These are phyloP conservation scores for Vanilla planifolia DNA, from an alignment of 106 monocot species.

Conservation along the genomic window DNA sequence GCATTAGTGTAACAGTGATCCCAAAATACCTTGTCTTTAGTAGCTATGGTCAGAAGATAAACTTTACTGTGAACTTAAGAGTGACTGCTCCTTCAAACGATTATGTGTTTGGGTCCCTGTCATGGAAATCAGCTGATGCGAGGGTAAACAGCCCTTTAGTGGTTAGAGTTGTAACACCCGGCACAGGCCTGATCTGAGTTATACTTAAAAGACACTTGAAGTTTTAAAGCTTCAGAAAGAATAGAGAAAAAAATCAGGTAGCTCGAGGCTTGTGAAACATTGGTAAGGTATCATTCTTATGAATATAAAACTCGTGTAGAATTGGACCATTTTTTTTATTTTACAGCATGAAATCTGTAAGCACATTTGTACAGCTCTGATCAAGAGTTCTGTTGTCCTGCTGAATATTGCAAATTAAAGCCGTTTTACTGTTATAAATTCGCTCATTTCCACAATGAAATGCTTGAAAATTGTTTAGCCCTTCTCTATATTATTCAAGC, in stretches of 20 bases:
- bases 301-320: background rate
- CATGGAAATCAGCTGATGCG: conserved; percentile 36
- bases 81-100: conserved; percentile 19
- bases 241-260: background rate
- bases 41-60: conserved; percentile 43
- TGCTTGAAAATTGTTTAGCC: too few species aligned
- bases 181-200: conserved; percentile 13
- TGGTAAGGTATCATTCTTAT: conserved; percentile 1
- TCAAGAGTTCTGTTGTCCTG: too few species aligned
- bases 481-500: too few species aligned
- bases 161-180: conserved; percentile 35
- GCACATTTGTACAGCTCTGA: too few species aligned
- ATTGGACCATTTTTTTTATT: background rate
- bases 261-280: background rate
- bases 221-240: background rate
- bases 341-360: conserved; percentile 3
- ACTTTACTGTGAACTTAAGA: conserved; percentile 52
- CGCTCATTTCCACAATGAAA: too few species aligned
- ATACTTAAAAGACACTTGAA: background rate
- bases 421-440: too few species aligned
- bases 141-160: conserved; percentile 57
- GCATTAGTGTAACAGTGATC: conserved; percentile 57
- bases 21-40: conserved; percentile 54
- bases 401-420: too few species aligned
- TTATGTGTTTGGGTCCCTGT: conserved; percentile 71